phyloP scores from a whole-genome alignment of 306 rosid genomes.

The Inga laurina region DNA sequence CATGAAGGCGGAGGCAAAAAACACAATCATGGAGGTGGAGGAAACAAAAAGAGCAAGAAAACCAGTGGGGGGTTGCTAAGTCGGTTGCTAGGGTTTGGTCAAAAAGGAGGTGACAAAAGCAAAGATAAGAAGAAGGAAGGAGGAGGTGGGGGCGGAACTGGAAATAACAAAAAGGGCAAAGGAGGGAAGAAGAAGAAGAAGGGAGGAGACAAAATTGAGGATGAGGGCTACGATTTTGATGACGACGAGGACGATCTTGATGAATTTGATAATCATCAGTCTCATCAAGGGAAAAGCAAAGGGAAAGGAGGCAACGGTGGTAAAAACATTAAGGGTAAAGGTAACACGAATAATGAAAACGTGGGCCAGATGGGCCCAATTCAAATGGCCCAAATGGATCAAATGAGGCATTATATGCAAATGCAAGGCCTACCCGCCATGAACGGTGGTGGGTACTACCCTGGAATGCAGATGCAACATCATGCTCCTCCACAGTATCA shows the following conservation, averaged over 20 bases:
- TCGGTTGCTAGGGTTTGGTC: slow-evolving; percentile 53
- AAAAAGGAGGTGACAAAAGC: slow-evolving; percentile 45
- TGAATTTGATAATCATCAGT: slow-evolving; percentile 50
- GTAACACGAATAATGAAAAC: slow-evolving; percentile 17
- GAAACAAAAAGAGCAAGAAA: slow-evolving; percentile 35
- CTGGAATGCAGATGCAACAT: slow-evolving; percentile 63
- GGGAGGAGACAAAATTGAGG: slow-evolving; percentile 42
- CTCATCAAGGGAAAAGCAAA: background rate
- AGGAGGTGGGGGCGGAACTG: slow-evolving; percentile 38
- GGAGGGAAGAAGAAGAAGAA: slow-evolving; percentile 54
- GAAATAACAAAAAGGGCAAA: slow-evolving; percentile 38
- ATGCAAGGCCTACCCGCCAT: slow-evolving; percentile 76
- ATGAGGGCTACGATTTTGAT: slow-evolving; percentile 19
- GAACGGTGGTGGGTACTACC: slow-evolving; percentile 69
- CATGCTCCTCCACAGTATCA: slow-evolving; percentile 27
- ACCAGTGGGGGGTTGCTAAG: slow-evolving; percentile 47
- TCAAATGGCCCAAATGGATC: slow-evolving; percentile 38
- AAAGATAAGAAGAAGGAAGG: slow-evolving; percentile 48
- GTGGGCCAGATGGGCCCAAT: slow-evolving; percentile 42
- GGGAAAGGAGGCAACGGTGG: slow-evolving; percentile 41
- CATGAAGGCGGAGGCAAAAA: slow-evolving; percentile 41
- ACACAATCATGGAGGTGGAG: background rate
- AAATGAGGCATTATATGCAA: slow-evolving; percentile 35
- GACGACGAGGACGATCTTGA: slow-evolving; percentile 31
- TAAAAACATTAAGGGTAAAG: slow-evolving; percentile 24